These are phyloP conservation scores for Barbarea vulgaris DNA, from an alignment of 345 rosid species.

Conservation along the genomic window DNA sequence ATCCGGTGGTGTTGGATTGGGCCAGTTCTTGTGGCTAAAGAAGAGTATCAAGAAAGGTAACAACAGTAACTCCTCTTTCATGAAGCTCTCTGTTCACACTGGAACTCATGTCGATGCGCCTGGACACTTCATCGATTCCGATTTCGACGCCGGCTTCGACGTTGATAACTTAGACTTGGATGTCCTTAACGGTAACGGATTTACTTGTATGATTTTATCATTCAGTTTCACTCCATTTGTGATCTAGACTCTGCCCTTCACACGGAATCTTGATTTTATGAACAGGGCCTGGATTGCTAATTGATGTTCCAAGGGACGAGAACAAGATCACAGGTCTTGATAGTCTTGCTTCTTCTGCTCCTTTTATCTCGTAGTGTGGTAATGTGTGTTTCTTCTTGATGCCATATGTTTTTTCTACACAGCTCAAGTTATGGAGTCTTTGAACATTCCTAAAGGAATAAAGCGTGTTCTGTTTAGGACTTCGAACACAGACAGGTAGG, in stretches of 20 bases:
- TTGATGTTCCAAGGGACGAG: slow-evolving; percentile 62
- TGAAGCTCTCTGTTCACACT: slow-evolving; percentile 80
- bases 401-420: neutral
- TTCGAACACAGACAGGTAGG: slow-evolving; percentile 86
- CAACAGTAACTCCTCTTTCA: slow-evolving; percentile 16
- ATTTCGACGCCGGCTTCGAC: slow-evolving; percentile 40
- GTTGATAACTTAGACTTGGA: slow-evolving; percentile 48
- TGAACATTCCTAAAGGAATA: slow-evolving; percentile 67
- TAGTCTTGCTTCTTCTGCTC: neutral
- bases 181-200: slow-evolving; percentile 53
- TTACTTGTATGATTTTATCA: neutral
- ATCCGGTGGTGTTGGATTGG: slow-evolving; percentile 47
- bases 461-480: slow-evolving; percentile 82
- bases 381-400: neutral
- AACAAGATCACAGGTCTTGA: slow-evolving; percentile 30
- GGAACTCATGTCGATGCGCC: slow-evolving; percentile 96
- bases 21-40: slow-evolving; percentile 52
- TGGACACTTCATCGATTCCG: slow-evolving; percentile 83
- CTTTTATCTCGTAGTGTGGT: neutral
- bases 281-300: slow-evolving; percentile 58
- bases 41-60: slow-evolving; percentile 75
- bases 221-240: neutral
- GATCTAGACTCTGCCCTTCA: neutral
- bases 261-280: neutral
- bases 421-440: slow-evolving; percentile 83